A percentile compares a stretch with the other conserved stretches of the same genome.
These are phyloP conservation scores for Zygnema cylindricum DNA, from an alignment of 139 green algal species.

Conservation along the genomic window DNA sequence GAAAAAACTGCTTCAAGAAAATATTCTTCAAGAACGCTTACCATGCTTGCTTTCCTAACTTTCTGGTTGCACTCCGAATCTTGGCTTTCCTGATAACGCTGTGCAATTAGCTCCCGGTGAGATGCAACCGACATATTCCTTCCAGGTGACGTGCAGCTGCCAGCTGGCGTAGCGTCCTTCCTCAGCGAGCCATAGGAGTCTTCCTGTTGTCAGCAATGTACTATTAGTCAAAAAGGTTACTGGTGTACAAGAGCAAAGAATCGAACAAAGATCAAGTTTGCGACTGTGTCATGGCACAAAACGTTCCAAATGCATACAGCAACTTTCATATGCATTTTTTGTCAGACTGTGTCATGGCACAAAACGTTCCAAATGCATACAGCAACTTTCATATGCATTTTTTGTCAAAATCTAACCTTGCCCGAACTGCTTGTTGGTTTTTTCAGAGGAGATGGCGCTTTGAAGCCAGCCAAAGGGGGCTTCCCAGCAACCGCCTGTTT, in stretches of 20 bases:
- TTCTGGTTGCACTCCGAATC: conserved; percentile 1
- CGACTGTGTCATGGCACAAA: too few species aligned
- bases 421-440: not conserved
- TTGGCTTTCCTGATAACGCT: conserved; percentile 18
- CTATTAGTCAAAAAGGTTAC: conserved; percentile 1
- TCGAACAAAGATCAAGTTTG: too few species aligned
- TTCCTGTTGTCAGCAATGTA: not conserved
- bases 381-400: too few species aligned
- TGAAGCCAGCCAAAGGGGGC: not conserved
- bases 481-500: not conserved
- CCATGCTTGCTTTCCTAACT: conserved; percentile 29
- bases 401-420: not conserved
- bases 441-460: not conserved
- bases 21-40: not conserved
- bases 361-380: too few species aligned
- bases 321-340: too few species aligned
- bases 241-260: too few species aligned
- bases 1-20: not conserved
- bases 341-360: too few species aligned
- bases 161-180: conserved; percentile 18
- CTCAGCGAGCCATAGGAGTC: not conserved
- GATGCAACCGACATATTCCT: conserved; percentile 15
- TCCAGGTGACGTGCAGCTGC: not conserved
- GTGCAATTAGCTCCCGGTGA: not conserved
- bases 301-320: too few species aligned